Percentiles rank a stretch among this genome's conserved stretches.
Conservation (phyloP, 208 protist species). For the Blechomonas ayalai region DNA sequence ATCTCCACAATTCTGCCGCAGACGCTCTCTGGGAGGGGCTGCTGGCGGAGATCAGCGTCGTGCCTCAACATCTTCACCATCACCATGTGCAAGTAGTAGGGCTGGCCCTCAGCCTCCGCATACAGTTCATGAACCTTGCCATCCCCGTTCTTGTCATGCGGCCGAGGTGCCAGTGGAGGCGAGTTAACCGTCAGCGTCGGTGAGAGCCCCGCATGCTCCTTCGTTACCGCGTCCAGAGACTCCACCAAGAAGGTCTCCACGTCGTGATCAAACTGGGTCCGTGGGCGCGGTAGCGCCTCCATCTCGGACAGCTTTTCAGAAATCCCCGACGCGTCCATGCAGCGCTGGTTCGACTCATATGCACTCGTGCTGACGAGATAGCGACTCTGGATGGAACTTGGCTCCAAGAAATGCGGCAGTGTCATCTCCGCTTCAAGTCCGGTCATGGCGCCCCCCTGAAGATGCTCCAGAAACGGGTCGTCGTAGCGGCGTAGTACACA, state of each 20-base stretch:
- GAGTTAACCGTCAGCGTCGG: conserved; percentile 28
- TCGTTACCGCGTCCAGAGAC: conserved; percentile 46
- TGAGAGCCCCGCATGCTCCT: conserved; percentile 26
- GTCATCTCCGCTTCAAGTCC: conserved; percentile 8
- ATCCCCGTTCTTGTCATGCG: neutral
- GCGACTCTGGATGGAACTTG: conserved; percentile 46
- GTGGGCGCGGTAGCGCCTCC: conserved; percentile 25
- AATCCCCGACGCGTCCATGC: conserved; percentile 35
- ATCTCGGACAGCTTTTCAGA: conserved; percentile 37
- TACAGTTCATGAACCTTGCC: conserved; percentile 51
- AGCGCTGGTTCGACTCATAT: conserved; percentile 41
- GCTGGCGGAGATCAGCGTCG: conserved; percentile 47
- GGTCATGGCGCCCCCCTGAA: neutral
- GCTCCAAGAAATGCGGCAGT: conserved; percentile 42
- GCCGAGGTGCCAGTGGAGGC: conserved; percentile 21
- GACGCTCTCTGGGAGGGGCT: conserved; percentile 36
- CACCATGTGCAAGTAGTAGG: conserved; percentile 77
- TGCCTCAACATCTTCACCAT: conserved; percentile 72
- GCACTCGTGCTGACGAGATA: conserved; percentile 54
- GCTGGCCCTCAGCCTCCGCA: conserved; percentile 60
- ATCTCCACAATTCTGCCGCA: conserved; percentile 51
- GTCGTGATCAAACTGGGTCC: conserved; percentile 47
- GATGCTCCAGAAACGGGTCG: conserved; percentile 21
- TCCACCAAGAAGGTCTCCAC: conserved; percentile 35
- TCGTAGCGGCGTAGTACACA: conserved; percentile 67